phyloP scores from a whole-genome alignment of 2,329 filamentous ascomycete species.

The Aspergillus sp. region DNA sequence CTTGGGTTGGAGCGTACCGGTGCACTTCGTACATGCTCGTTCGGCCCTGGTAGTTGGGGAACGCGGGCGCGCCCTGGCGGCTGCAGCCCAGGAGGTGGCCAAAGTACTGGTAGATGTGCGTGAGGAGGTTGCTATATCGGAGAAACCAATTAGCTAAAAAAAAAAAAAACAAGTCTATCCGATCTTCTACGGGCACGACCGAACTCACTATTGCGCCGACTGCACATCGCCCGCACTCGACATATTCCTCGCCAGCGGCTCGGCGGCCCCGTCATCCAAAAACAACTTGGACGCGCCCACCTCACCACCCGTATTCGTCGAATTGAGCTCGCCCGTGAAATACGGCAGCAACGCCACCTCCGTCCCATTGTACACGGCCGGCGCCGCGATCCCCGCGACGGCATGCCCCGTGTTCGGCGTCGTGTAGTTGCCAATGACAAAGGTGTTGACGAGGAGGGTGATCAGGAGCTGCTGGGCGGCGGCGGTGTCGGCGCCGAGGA shows the following conservation, averaged over 20 bases:
- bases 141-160: not conserved
- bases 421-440: not conserved
- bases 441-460: not conserved
- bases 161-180: not conserved
- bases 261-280: not conserved
- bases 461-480: not conserved
- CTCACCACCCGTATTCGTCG: not conserved
- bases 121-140: not conserved
- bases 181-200: too few relatives aligned
- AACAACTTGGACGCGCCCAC: not conserved
- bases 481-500: not conserved
- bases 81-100: not conserved
- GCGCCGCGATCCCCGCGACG: not conserved
- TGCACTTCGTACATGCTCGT: conserved; percentile 2
- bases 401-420: not conserved
- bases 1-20: not conserved
- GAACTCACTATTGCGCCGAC: not conserved
- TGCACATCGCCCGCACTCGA: not conserved
- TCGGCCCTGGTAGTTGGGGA: not conserved
- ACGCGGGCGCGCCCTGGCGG: not conserved
- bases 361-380: not conserved
- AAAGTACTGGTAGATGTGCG: not conserved
- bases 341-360: not conserved
- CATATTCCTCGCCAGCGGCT: not conserved
- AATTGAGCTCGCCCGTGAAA: not conserved